Evolutionary conservation across 192 early-diverging fungal genomes (phyloP).

Genomic region (Coemansia asiatica): DNA sequence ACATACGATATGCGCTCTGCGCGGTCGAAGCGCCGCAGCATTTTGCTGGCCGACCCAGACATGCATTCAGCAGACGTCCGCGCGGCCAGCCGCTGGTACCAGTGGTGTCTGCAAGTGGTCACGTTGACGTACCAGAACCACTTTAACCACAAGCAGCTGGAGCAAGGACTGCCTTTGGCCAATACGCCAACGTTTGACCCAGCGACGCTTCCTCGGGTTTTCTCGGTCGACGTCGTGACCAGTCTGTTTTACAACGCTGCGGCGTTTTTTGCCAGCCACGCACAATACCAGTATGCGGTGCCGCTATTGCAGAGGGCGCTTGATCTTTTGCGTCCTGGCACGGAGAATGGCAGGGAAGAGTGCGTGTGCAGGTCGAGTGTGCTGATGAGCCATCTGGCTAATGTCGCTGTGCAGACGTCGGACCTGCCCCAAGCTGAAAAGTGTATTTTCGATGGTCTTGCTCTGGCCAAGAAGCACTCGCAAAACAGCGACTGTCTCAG

Average conservation of each 20-base stretch:
- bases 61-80: conserved; percentile 20
- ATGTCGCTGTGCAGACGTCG: conserved; percentile 28
- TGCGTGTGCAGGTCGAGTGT: conserved; percentile 41
- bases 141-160: conserved; percentile 38
- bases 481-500: conserved; percentile 44
- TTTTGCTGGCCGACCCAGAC: conserved; percentile 27
- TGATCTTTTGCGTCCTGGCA: conserved; percentile 43
- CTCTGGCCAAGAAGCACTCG: conserved; percentile 42
- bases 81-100: conserved; percentile 52
- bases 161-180: conserved; percentile 19
- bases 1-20: conserved; percentile 35
- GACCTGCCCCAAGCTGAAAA: conserved; percentile 39
- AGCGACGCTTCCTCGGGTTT: conserved; percentile 37
- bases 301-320: conserved; percentile 52
- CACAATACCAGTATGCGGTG: conserved; percentile 33
- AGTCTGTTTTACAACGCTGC: conserved; percentile 55
- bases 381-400: conserved; percentile 55
- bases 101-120: conserved; percentile 54
- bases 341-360: conserved; percentile 28
- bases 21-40: conserved; percentile 45
- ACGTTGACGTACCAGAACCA: conserved; percentile 54
- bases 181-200: conserved; percentile 50
- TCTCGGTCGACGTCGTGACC: conserved; percentile 42
- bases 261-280: conserved; percentile 35
- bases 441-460: conserved; percentile 42